phyloP scores from a whole-genome alignment of 1,284 basidiomycete species.

The Cryptococcus floricola region DNA sequence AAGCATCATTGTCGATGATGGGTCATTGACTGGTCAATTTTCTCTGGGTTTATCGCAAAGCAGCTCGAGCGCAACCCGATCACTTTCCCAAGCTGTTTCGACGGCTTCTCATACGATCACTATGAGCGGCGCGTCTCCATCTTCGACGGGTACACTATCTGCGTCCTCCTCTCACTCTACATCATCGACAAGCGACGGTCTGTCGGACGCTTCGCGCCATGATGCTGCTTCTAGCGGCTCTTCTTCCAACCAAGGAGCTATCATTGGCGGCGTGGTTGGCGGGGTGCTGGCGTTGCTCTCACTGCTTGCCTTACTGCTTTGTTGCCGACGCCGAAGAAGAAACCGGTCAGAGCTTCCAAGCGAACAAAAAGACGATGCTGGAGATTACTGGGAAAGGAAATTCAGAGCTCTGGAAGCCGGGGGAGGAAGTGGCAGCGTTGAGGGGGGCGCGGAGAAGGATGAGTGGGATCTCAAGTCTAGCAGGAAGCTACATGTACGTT shows the following conservation, averaged over 20 bases:
- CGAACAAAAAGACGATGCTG: not conserved
- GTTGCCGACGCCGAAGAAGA: constrained; percentile 3
- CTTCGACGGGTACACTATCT: not conserved
- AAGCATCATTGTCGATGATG: not conserved
- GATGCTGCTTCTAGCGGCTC: constrained; percentile 2
- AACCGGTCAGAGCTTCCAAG: not conserved
- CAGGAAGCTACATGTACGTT: constrained; percentile 13
- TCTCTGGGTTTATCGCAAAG: not conserved
- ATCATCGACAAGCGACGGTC: not conserved
- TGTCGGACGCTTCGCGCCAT: not conserved
- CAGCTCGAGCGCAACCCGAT: not conserved
- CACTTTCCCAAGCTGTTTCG: not conserved
- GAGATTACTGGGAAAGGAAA: constrained; percentile 24
- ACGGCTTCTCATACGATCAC: not conserved
- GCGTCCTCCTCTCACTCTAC: not conserved
- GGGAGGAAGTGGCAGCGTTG: not conserved
- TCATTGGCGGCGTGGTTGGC: constrained; percentile 14
- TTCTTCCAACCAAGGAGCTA: constrained; percentile 1
- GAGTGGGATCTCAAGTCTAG: constrained; percentile 10
- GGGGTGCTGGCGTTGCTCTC: constrained; percentile 6
- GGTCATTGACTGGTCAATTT: not conserved
- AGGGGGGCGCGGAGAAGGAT: not conserved
- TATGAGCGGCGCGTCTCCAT: not conserved
- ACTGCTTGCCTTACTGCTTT: constrained; percentile 5
- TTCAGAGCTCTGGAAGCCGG: constrained; percentile 21